Percentiles rank a stretch among this genome's conserved stretches.
phyloP scores from a whole-genome alignment of 805 yeast species.

The Metschnikowia vanudenii region DNA sequence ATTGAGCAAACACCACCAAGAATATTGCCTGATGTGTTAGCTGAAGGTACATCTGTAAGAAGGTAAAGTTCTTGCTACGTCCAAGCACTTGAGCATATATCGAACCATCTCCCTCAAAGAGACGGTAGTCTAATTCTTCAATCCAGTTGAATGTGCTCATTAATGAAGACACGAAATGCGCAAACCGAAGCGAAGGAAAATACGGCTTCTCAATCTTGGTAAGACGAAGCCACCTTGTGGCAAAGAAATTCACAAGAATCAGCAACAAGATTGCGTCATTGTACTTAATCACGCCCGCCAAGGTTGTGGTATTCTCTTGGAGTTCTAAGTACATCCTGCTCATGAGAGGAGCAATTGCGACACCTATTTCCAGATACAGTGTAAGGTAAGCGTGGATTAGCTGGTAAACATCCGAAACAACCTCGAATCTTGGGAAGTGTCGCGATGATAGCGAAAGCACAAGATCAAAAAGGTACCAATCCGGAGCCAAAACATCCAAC shows the following conservation, averaged over 20 bases:
- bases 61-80: slow-evolving; percentile 8
- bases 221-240: slow-evolving; percentile 16
- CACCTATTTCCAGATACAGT: slow-evolving; percentile 14
- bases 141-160: slow-evolving; percentile 17
- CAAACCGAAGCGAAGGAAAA: slow-evolving; percentile 18
- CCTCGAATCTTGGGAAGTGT: slow-evolving; percentile 15
- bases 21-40: slow-evolving; percentile 15
- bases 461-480: slow-evolving; percentile 7
- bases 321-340: slow-evolving; percentile 10
- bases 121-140: slow-evolving; percentile 13
- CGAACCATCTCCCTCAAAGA: slow-evolving; percentile 7
- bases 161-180: slow-evolving; percentile 15
- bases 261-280: slow-evolving; percentile 9
- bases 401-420: slow-evolving; percentile 8
- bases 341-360: slow-evolving; percentile 9
- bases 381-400: slow-evolving; percentile 15
- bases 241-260: slow-evolving; percentile 11
- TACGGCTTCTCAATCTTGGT: slow-evolving; percentile 16
- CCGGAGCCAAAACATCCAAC: slow-evolving; percentile 1
- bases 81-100: slow-evolving; percentile 8
- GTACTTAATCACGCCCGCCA: slow-evolving; percentile 10
- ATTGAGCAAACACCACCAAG: slow-evolving; percentile 16
- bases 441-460: slow-evolving; percentile 6
- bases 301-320: slow-evolving; percentile 5
- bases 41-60: slow-evolving; percentile 9